Percentiles rank a stretch among this genome's conserved stretches.
Evolutionary conservation across 768 basidiomycete species (phyloP).

Genomic region (Lactifluus subvellereus): DNA sequence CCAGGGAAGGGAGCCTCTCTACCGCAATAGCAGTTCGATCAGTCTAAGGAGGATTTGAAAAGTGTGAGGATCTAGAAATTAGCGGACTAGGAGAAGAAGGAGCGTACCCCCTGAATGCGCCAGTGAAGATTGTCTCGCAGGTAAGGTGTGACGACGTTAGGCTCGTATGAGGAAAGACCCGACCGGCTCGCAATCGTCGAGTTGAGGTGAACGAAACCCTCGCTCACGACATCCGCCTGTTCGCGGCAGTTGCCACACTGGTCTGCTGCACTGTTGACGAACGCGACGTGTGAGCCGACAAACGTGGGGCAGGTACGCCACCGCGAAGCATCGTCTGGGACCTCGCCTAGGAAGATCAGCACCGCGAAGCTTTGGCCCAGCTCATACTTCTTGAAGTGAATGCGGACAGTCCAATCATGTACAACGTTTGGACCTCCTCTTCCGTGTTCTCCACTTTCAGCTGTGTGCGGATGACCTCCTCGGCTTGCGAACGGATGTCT

Average conservation of each 20-base stretch:
- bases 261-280: constrained; percentile 34
- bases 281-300: constrained; percentile 41
- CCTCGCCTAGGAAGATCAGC: constrained; percentile 42
- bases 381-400: constrained; percentile 40
- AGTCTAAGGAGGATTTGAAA: background rate
- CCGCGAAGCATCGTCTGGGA: constrained; percentile 34
- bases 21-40: constrained; percentile 1
- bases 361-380: constrained; percentile 40
- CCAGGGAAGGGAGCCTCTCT: constrained; percentile 15
- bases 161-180: constrained; percentile 33
- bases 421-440: background rate
- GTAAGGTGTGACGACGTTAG: constrained; percentile 38
- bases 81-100: background rate
- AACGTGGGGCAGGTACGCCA: constrained; percentile 36
- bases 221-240: constrained; percentile 29
- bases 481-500: background rate
- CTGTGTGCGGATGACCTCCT: background rate
- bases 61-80: background rate
- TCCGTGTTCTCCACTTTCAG: background rate
- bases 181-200: constrained; percentile 28
- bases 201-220: constrained; percentile 44
- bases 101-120: constrained; percentile 38
- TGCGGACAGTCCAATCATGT: constrained; percentile 41
- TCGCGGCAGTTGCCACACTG: constrained; percentile 39
- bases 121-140: constrained; percentile 38